These are phyloP conservation scores for Scutellaria galericulata DNA, from an alignment of 257 asterid species.

Conservation along the genomic window DNA sequence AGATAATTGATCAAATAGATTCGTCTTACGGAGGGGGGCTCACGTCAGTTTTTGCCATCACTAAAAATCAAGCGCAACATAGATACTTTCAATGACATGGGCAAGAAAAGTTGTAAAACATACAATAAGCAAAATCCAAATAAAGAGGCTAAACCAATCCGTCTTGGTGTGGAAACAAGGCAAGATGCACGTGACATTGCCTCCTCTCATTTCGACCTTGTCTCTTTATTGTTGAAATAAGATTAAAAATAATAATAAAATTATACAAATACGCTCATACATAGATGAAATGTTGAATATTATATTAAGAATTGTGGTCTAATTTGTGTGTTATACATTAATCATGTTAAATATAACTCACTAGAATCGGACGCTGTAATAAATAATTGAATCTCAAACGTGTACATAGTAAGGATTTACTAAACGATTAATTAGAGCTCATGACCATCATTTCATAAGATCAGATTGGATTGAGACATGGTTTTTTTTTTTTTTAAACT, in stretches of 20 bases:
- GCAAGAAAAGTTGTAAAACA: not conserved
- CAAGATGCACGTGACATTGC: conserved; percentile 24
- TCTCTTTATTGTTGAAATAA: not conserved
- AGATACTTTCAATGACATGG: not conserved
- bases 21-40: too few species aligned
- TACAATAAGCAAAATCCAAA: conserved; percentile 26
- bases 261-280: not conserved
- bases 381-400: too few species aligned
- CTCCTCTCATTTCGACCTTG: not conserved
- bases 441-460: too few species aligned
- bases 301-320: not conserved
- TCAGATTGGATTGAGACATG: too few species aligned
- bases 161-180: conserved; percentile 10
- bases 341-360: not conserved
- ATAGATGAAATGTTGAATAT: too few species aligned
- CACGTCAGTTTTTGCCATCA: too few species aligned
- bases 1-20: too few species aligned
- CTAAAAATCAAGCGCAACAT: too few species aligned
- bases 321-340: not conserved
- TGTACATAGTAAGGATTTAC: not conserved
- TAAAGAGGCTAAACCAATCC: not conserved
- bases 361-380: not conserved
- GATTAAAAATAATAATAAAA: not conserved
- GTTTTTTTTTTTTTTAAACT: too few species aligned
- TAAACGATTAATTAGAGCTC: too few species aligned